These are phyloP conservation scores for Colletotrichum chrysophilum DNA, from an alignment of 2,329 filamentous ascomycete genomes.

Conservation along the genomic window DNA sequence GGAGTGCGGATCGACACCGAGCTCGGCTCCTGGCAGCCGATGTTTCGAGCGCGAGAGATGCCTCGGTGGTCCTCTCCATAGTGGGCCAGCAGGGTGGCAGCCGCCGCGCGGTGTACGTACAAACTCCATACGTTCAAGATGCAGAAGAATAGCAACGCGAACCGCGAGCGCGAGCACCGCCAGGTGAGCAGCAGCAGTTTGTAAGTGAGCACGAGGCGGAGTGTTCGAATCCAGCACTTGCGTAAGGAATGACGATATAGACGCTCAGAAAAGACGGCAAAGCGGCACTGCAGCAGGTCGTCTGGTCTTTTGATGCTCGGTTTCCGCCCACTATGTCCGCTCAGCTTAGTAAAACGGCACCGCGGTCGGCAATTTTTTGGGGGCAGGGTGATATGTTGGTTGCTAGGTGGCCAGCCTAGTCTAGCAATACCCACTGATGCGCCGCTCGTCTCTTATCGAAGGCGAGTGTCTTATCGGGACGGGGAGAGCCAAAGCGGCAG, in stretches of 20 bases:
- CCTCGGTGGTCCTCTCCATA: neutral
- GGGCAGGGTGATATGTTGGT: neutral
- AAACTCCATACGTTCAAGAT: neutral
- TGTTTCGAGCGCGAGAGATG: constrained; percentile 14
- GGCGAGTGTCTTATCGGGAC: constrained; percentile 5
- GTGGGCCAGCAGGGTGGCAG: neutral
- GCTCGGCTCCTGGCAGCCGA: constrained; percentile 13
- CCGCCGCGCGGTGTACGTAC: neutral
- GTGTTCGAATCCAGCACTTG: neutral
- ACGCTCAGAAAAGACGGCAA: neutral
- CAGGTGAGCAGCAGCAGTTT: neutral
- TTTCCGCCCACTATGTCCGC: constrained; percentile 5
- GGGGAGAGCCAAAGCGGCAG: neutral
- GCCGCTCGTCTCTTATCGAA: constrained; percentile 1
- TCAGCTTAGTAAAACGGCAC: neutral
- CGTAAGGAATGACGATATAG: neutral
- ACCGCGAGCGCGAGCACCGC: neutral
- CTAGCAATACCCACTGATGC: neutral
- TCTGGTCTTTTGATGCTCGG: neutral
- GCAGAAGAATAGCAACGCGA: neutral
- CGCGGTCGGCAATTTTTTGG: neutral
- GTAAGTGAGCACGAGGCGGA: neutral
- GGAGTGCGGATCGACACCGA: constrained; percentile 20
- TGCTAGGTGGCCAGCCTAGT: neutral
- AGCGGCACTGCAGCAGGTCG: neutral